Evolutionary conservation across 352 stramenopile genomes (phyloP), one percentile per base, ranked within the genome.

Genomic region (Globisporangium recalcitrans): DNA sequence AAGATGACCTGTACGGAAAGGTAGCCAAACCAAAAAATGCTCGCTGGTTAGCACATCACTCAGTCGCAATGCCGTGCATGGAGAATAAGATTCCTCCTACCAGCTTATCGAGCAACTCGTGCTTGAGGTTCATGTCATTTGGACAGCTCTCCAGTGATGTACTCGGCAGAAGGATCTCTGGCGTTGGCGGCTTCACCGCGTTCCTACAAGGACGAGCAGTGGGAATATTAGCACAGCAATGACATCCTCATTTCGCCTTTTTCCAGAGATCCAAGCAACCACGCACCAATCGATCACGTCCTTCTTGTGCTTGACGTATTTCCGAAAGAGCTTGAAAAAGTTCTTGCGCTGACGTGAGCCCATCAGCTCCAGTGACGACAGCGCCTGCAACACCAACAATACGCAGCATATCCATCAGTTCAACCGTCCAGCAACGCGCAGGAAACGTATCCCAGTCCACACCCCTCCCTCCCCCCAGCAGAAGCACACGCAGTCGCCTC

Each of bases 91-190:
- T 31, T 13, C 13, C 11, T 31, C 40, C 27, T 69, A 95, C 97
- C 13, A 98, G 97, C 69, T 98, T 93, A 48, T 97, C 81, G 0
- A 99, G 84, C 62, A 99, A 81, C 62, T 96, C 82, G 69, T 98
- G 92, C 57, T 93, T 91, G 55, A 98, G 80, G 49, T 93, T 95
- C 73, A 92, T 90, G 67, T 97, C 89, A 56, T 94, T 91, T 14
- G 92, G 92, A 61, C 92, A 98, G 53, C 72, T 89, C 65, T 97
- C 80, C 31, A 96, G 68, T 40, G 91, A 77, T 24, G 78, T 75
- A 56, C 82, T 86, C 46, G 68, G 79, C 54, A 88, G 78, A 48
- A 97, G 64, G 70, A 97, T 82, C 52, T 81, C 73, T 0, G 70
- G 73, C 19, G 89, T 79, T 8, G 89, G 88, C 19, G 85, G 79